Evolutionary conservation across 306 rosid species (phyloP), one percentile per base, ranked within the genome.

Genomic region (Glycine soja): DNA sequence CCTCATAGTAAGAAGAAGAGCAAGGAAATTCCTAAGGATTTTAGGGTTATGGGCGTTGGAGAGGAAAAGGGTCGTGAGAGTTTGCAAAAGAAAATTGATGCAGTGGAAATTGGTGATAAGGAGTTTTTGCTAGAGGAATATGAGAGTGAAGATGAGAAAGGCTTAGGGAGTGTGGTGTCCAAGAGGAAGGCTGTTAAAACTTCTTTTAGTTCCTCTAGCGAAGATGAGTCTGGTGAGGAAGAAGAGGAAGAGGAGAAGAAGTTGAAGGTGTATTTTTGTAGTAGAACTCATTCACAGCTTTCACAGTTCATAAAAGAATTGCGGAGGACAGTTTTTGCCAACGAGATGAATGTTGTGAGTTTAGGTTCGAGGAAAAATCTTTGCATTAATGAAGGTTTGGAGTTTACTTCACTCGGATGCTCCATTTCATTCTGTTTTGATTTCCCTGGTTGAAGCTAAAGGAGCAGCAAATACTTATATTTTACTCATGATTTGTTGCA

Each of bases 261-360:
- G 82, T 80, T 88, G 34, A 89, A 90, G 87, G 93, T 92, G 69
- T 95, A 88, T 80, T 95, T 92, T 81, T 92, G 99, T 69, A 92
- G 97, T 80, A 87, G 97, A 83, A 92, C 99, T 0, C 99, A 95
- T 86, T 95, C 99, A 1, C 97, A 95, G 85, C 99, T 95, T 68
- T 95, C 97, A 1, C 97, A 95, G 84, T 95, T 95, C 77, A 72
- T 93, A 72, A 90, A 85, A 90, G 99, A 95, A 89, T 85, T 95
- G 59, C 80, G 83, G 84, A 95, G 76, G 88, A 95, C 97, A 0
- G 83, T 85, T 40, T 92, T 92, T 74, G 92, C 94, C 45, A 74
- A 70, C 69, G 94, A 90, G 82, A 82, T 95, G 83, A 74, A 69
- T 69, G 94, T 86, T 80, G 91, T 95, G 65, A 91, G 90, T 82